phyloP scores from a whole-genome alignment of 73 alveolate genomes.

The Diophrys appendiculata region DNA sequence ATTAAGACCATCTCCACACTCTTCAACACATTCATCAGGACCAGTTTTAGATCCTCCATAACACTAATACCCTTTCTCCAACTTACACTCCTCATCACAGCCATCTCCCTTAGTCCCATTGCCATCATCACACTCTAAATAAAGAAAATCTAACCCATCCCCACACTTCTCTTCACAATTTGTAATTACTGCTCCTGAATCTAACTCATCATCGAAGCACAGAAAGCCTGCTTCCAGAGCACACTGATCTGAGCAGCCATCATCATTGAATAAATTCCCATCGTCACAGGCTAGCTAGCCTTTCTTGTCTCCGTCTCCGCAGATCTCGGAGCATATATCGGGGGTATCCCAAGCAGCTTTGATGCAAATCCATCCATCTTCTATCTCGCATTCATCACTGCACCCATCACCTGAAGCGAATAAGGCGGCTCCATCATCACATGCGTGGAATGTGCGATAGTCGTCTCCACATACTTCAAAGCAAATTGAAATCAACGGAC shows the following conservation, averaged over 20 bases:
- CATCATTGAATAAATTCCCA: slow-evolving; percentile 58
- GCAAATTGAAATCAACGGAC: no score
- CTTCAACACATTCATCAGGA: slow-evolving; percentile 12
- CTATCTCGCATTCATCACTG: no score
- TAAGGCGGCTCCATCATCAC: no score
- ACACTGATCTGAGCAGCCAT: slow-evolving; percentile 45
- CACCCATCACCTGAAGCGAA: no score
- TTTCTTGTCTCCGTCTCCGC: slow-evolving; percentile 48
- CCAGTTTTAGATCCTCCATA: slow-evolving; percentile 6
- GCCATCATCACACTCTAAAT: slow-evolving; percentile 47
- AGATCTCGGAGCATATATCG: slow-evolving; percentile 37
- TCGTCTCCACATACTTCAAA: no score
- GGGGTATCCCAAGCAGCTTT: no score
- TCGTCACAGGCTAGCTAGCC: slow-evolving; percentile 48
- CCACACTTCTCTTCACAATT: slow-evolving; percentile 50
- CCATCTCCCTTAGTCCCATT: slow-evolving; percentile 38
- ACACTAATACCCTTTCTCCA: slow-evolving; percentile 36
- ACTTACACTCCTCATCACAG: slow-evolving; percentile 18
- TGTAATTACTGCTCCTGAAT: slow-evolving; percentile 21
- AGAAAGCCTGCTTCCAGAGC: slow-evolving; percentile 13
- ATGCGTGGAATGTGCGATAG: no score
- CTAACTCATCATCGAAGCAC: slow-evolving; percentile 12
- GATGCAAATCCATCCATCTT: no score
- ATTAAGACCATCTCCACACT: slow-evolving; percentile 9
- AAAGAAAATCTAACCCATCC: slow-evolving; percentile 28